These are phyloP conservation scores for Calonectria hongkongensis DNA, from an alignment of 2,329 filamentous ascomycete genomes.

Conservation along the genomic window DNA sequence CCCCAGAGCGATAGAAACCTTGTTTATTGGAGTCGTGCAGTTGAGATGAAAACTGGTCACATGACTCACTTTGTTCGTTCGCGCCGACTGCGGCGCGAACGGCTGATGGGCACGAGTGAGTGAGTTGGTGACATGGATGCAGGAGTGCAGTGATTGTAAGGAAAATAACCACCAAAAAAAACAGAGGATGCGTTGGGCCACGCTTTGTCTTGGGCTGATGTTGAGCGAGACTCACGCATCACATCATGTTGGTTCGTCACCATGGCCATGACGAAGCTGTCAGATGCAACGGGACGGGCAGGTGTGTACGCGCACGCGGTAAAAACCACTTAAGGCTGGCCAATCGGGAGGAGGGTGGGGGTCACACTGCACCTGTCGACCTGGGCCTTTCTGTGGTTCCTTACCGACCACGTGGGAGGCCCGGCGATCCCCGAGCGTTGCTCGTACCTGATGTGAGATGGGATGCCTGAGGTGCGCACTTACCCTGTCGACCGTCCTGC, in stretches of 20 bases:
- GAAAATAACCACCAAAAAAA: neutral
- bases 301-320: slow-evolving; percentile 23
- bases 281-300: slow-evolving; percentile 24
- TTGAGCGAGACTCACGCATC: neutral
- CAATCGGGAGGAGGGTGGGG: slow-evolving; percentile 45
- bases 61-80: neutral
- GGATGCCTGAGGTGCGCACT: slow-evolving; percentile 23
- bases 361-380: slow-evolving; percentile 25
- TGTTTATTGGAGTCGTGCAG: slow-evolving; percentile 20
- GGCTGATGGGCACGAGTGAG: neutral
- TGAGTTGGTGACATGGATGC: neutral
- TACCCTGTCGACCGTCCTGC: neutral
- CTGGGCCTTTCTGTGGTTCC: slow-evolving; percentile 30
- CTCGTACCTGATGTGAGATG: slow-evolving; percentile 3
- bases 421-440: slow-evolving; percentile 37
- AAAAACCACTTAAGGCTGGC: slow-evolving; percentile 41
- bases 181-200: neutral
- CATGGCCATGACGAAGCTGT: slow-evolving; percentile 26
- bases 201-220: neutral
- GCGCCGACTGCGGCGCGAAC: neutral
- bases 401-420: slow-evolving; percentile 38
- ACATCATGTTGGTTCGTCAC: slow-evolving; percentile 17
- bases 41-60: neutral
- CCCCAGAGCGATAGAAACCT: slow-evolving; percentile 18
- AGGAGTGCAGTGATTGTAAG: neutral